Evolutionary conservation across 2,329 filamentous ascomycete genomes (phyloP).

Genomic region (Curvularia eragrostidis): DNA sequence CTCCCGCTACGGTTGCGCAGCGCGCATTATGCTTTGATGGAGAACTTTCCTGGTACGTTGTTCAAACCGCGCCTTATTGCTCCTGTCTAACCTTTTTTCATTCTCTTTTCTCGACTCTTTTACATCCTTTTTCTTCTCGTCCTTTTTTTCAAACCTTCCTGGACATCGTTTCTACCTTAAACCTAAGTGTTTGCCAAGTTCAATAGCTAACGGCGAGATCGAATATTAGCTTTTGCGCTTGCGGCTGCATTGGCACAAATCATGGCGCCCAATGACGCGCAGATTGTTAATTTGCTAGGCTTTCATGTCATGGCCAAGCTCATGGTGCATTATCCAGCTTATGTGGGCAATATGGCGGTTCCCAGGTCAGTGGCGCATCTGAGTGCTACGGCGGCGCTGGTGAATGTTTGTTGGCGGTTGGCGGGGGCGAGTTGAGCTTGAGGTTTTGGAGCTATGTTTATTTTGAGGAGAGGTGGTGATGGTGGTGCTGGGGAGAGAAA

Average conservation of each 20-base stretch:
- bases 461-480: too few species aligned
- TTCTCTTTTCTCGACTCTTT: not conserved
- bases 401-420: conserved; percentile 34
- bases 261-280: conserved; percentile 30
- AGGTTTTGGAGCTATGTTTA: not conserved
- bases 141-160: too few species aligned
- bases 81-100: not conserved
- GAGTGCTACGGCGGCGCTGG: conserved; percentile 30
- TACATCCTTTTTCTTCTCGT: not conserved
- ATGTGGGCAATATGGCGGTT: conserved; percentile 27
- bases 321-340: conserved; percentile 31
- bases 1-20: conserved; percentile 30
- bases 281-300: conserved; percentile 31
- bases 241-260: conserved; percentile 31
- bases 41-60: conserved; percentile 31
- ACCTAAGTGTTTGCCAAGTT: too few species aligned
- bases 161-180: too few species aligned
- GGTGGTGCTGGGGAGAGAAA: too few species aligned
- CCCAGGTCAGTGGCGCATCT: conserved; percentile 28
- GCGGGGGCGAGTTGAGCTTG: conserved; percentile 19
- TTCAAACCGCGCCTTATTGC: too few species aligned
- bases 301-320: conserved; percentile 34
- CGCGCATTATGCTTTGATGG: conserved; percentile 32
- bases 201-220: not conserved
- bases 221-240: conserved; percentile 26